Percentiles rank a stretch among this genome's conserved stretches.
phyloP scores from a whole-genome alignment of 768 basidiomycete species.

The Exidia glandulosa region DNA sequence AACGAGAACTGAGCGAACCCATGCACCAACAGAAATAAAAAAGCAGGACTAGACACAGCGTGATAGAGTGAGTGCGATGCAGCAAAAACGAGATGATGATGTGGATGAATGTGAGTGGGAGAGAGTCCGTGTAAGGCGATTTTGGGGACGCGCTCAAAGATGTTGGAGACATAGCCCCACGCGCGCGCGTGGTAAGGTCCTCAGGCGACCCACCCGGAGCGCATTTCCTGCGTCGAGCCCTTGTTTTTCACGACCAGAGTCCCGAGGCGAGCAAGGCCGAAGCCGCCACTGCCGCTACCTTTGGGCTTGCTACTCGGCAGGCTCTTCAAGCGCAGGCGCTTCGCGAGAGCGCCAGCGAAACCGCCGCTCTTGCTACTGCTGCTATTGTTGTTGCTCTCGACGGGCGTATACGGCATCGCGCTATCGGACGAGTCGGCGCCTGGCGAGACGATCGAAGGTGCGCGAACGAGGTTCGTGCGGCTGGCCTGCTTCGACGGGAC shows the following conservation, averaged over 20 bases:
- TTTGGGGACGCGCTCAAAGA: too few species aligned
- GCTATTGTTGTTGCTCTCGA: too few species aligned
- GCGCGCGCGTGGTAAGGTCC: not conserved
- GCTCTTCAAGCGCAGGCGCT: not conserved
- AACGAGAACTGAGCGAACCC: too few species aligned
- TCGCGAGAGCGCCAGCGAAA: not conserved
- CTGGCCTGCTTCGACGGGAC: not conserved
- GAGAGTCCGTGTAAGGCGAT: too few species aligned
- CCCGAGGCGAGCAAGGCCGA: not conserved
- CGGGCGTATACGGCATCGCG: not conserved
- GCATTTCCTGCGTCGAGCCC: not conserved
- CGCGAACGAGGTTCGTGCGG: not conserved
- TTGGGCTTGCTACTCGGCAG: not conserved
- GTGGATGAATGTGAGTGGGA: too few species aligned
- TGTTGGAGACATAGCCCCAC: not conserved
- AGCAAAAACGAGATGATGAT: too few species aligned
- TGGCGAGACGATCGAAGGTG: not conserved
- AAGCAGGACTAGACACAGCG: too few species aligned
- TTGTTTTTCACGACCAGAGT: not conserved
- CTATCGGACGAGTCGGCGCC: not conserved
- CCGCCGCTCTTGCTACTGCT: not conserved
- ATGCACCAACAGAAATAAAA: too few species aligned
- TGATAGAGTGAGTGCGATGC: too few species aligned
- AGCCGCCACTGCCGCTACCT: not conserved
- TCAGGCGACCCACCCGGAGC: not conserved